Conservation (phyloP, 1,139 yeast species). For the Cylindricascospora bacillispora region DNA sequence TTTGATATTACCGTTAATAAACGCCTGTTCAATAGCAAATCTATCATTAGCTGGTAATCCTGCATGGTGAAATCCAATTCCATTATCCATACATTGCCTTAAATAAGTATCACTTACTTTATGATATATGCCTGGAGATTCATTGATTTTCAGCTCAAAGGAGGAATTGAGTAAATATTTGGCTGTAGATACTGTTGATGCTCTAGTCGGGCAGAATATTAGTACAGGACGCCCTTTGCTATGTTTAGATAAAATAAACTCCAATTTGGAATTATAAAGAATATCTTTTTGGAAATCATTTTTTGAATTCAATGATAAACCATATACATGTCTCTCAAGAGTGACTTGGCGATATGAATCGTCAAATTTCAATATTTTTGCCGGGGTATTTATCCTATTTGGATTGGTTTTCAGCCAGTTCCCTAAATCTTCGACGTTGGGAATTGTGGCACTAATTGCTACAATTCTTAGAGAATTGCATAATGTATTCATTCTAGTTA, state of each 20-base stretch:
- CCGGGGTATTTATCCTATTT: conserved; percentile 11
- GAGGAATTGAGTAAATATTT: conserved; percentile 29
- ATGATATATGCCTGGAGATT: no score
- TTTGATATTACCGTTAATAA: conserved; percentile 31
- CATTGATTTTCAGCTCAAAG: no score
- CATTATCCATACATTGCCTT: conserved; percentile 19
- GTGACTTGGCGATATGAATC: conserved; percentile 37
- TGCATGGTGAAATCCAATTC: conserved; percentile 48
- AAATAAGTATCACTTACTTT: conserved; percentile 7
- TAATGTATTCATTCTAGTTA: conserved; percentile 38
- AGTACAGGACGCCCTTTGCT: conserved; percentile 33
- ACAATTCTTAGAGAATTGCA: conserved; percentile 32
- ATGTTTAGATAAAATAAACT: conserved; percentile 29
- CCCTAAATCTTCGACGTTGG: conserved; percentile 38
- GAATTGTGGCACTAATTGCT: conserved; percentile 43
- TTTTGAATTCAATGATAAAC: conserved; percentile 27
- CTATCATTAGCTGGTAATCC: conserved; percentile 39
- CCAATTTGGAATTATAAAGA: conserved; percentile 29
- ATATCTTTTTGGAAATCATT: conserved; percentile 37
- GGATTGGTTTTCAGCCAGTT: conserved; percentile 30
- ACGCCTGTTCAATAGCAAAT: conserved; percentile 32
- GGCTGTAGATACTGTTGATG: conserved; percentile 36
- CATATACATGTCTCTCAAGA: conserved; percentile 32
- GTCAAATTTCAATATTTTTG: conserved; percentile 31
- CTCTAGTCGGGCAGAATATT: conserved; percentile 43